Percentiles rank a stretch among this genome's conserved stretches.
Conservation (phyloP, 768 basidiomycete genomes). For the Phlegmacium glaucopus region DNA sequence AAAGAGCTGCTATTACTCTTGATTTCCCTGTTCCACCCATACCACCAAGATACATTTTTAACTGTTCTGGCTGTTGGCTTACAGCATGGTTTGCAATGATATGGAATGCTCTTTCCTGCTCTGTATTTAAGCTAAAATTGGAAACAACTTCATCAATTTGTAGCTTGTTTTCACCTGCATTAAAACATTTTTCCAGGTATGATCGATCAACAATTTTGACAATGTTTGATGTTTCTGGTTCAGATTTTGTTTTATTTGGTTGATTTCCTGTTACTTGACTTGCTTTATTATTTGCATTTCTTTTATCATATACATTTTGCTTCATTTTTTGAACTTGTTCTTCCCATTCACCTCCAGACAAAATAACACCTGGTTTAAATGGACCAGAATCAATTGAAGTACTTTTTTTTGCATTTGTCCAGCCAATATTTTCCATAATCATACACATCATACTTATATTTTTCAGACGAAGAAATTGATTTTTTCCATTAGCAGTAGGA, state of each 20-base stretch:
- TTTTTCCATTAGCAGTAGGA: too few relatives aligned
- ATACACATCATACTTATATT: background rate
- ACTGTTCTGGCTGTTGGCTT: constrained; percentile 7
- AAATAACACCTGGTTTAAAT: background rate
- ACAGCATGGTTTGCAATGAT: constrained; percentile 23
- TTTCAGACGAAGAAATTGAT: background rate
- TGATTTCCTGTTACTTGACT: too few relatives aligned
- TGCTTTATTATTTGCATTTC: too few relatives aligned
- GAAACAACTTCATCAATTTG: background rate
- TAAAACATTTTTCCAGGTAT: background rate
- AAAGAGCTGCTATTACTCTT: constrained; percentile 25
- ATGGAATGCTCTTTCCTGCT: constrained; percentile 28
- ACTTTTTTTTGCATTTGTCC: too few relatives aligned
- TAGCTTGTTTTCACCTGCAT: background rate
- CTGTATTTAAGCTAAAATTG: constrained; percentile 19
- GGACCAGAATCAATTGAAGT: too few relatives aligned
- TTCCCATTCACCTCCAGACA: too few relatives aligned
- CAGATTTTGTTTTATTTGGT: too few relatives aligned
- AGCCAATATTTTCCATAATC: too few relatives aligned
- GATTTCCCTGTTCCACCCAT: constrained; percentile 34
- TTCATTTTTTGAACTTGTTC: too few relatives aligned
- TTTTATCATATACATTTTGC: too few relatives aligned
- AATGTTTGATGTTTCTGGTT: too few relatives aligned
- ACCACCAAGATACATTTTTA: constrained; percentile 29
- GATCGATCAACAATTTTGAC: background rate